phyloP scores from a whole-genome alignment of 1,284 basidiomycete species.

The Coniferiporia weirii region DNA sequence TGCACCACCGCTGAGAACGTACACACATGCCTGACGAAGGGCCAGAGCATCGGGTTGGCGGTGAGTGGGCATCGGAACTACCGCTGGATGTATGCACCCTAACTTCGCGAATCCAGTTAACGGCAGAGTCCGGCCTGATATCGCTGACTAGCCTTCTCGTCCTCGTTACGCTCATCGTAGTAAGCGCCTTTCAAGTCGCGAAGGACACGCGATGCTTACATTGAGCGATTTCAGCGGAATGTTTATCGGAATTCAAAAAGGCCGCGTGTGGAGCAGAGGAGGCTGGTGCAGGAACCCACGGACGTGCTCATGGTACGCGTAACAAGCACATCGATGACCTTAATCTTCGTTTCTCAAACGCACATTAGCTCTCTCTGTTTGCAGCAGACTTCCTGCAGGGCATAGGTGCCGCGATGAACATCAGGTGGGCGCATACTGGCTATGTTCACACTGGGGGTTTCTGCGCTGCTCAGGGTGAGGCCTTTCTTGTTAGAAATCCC shows the following conservation, averaged over 20 bases:
- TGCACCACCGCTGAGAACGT: background rate
- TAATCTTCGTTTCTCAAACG: background rate
- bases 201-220: background rate
- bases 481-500: background rate
- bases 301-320: slow-evolving; percentile 9
- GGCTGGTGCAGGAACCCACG: slow-evolving; percentile 11
- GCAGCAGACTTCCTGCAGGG: slow-evolving; percentile 16
- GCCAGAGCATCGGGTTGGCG: slow-evolving; percentile 9
- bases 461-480: slow-evolving; percentile 18
- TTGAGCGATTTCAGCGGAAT: slow-evolving; percentile 5
- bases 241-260: slow-evolving; percentile 4
- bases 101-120: background rate
- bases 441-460: slow-evolving; percentile 9
- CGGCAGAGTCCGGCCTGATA: slow-evolving; percentile 13
- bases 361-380: slow-evolving; percentile 17
- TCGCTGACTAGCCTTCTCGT: slow-evolving; percentile 2
- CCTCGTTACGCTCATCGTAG: slow-evolving; percentile 8
- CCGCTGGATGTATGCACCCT: background rate
- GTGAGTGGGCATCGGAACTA: background rate
- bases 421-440: slow-evolving; percentile 17
- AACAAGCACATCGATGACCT: background rate
- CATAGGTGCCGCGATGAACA: slow-evolving; percentile 12
- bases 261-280: background rate
- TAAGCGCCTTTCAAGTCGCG: background rate
- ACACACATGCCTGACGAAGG: slow-evolving; percentile 3